These are phyloP conservation scores for Mycena latifolia DNA, from an alignment of 768 basidiomycete genomes.

Conservation along the genomic window DNA sequence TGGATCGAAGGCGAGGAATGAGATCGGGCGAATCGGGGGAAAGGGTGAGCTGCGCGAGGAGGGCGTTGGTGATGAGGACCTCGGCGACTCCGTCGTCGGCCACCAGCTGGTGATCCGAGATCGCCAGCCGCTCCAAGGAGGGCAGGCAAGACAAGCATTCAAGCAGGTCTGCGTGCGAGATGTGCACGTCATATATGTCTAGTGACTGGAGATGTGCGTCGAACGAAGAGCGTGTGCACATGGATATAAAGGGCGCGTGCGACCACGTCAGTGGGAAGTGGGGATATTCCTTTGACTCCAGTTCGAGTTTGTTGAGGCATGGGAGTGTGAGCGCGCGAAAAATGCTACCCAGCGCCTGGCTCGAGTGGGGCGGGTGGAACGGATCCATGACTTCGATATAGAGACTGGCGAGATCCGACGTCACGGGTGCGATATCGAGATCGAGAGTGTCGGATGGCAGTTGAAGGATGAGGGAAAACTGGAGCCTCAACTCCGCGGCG, in stretches of 20 bases:
- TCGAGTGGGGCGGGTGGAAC: background rate
- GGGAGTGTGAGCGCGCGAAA: background rate
- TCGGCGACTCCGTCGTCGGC: background rate
- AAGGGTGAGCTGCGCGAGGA: background rate
- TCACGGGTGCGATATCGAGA: background rate
- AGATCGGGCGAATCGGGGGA: background rate
- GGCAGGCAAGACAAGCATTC: conserved; percentile 2
- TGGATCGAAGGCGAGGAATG: background rate
- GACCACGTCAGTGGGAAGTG: too few relatives aligned
- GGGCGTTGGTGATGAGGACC: background rate
- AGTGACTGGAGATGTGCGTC: background rate
- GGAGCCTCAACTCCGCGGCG: background rate
- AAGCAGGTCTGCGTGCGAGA: conserved; percentile 5
- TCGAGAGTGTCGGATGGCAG: background rate
- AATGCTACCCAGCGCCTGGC: background rate
- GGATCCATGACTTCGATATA: background rate
- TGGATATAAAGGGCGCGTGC: background rate
- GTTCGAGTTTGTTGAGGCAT: background rate
- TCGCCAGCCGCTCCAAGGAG: conserved; percentile 10
- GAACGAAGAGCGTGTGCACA: background rate
- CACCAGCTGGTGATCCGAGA: conserved; percentile 16
- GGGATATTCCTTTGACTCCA: background rate
- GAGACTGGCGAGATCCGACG: background rate
- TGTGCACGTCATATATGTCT: background rate
- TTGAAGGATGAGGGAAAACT: background rate